A percentile compares a stretch with the other conserved stretches of the same genome.
phyloP scores from a whole-genome alignment of 192 early-diverging fungal species.

The Thoreauomyces humboldtii region DNA sequence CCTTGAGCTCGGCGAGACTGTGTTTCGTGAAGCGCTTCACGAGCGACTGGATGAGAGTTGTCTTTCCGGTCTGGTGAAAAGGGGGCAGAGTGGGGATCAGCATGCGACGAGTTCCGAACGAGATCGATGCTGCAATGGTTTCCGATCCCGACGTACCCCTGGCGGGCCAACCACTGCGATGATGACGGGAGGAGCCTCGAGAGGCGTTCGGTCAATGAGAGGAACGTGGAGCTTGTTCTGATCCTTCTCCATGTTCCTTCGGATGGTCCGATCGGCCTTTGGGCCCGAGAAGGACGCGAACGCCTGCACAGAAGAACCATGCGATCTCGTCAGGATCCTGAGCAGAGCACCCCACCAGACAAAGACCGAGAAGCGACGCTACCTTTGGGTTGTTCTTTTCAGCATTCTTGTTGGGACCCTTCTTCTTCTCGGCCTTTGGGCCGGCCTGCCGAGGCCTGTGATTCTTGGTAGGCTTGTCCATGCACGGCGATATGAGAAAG shows the following conservation, averaged over 20 bases:
- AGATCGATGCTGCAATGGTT: not conserved
- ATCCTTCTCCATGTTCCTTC: constrained; percentile 77
- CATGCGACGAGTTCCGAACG: not conserved
- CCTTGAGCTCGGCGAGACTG: constrained; percentile 84
- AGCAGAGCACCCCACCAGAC: too few relatives aligned
- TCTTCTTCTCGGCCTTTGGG: constrained; percentile 80
- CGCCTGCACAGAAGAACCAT: constrained; percentile 27
- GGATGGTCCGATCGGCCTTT: constrained; percentile 73
- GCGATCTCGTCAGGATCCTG: too few relatives aligned
- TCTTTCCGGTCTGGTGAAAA: constrained; percentile 89
- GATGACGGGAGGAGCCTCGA: constrained; percentile 86
- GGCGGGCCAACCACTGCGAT: constrained; percentile 96
- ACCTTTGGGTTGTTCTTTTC: constrained; percentile 88
- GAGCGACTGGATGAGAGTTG: constrained; percentile 94
- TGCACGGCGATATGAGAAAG: too few relatives aligned
- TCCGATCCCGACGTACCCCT: constrained; percentile 58
- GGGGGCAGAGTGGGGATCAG: not conserved
- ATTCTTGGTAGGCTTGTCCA: constrained; percentile 54
- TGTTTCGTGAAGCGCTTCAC: constrained; percentile 96
- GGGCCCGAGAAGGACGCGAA: constrained; percentile 44
- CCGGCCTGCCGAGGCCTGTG: constrained; percentile 81
- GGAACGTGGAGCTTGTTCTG: constrained; percentile 96
- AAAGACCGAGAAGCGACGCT: not conserved
- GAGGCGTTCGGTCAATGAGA: constrained; percentile 87
- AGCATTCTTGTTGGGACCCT: constrained; percentile 61